phyloP scores from a whole-genome alignment of 164 flowering plant genomes.

The Akebia trifoliata region DNA sequence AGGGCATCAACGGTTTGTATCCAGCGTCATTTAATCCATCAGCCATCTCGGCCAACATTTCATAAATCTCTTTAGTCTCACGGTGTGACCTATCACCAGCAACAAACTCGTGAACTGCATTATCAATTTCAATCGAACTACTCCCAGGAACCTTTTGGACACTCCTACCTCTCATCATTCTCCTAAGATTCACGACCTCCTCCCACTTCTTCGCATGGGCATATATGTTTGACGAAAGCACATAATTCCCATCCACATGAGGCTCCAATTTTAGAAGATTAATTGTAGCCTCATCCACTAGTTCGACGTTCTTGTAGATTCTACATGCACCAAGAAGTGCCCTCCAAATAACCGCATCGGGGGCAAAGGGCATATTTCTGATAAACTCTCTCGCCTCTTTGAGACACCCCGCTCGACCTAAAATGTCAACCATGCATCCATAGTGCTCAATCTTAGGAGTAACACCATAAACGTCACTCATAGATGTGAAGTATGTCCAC shows the following conservation, averaged over 20 bases:
- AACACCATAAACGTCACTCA: constrained; percentile 22
- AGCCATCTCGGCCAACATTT: constrained; percentile 24
- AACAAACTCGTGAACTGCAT: constrained; percentile 27
- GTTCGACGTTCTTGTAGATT: constrained; percentile 23
- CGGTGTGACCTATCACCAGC: constrained; percentile 32
- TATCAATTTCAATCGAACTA: constrained; percentile 32
- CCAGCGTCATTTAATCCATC: constrained; percentile 14
- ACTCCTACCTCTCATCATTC: constrained; percentile 23
- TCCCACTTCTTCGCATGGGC: constrained; percentile 31
- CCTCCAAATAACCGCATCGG: constrained; percentile 37
- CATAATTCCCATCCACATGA: constrained; percentile 31
- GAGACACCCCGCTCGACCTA: constrained; percentile 29
- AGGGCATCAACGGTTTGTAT: constrained; percentile 16
- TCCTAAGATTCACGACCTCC: constrained; percentile 25
- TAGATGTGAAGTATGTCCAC: constrained; percentile 20
- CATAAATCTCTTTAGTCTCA: constrained; percentile 21
- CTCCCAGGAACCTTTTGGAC: constrained; percentile 33
- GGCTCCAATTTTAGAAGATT: constrained; percentile 33
- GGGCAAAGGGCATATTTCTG: constrained; percentile 26
- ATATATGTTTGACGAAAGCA: constrained; percentile 32
- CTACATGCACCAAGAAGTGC: constrained; percentile 33
- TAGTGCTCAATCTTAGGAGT: constrained; percentile 32
- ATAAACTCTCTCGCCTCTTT: constrained; percentile 29
- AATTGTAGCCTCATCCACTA: constrained; percentile 26
- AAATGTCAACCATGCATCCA: constrained; percentile 37